Conservation (phyloP, 345 rosid species). For the Moringa oleifera region DNA sequence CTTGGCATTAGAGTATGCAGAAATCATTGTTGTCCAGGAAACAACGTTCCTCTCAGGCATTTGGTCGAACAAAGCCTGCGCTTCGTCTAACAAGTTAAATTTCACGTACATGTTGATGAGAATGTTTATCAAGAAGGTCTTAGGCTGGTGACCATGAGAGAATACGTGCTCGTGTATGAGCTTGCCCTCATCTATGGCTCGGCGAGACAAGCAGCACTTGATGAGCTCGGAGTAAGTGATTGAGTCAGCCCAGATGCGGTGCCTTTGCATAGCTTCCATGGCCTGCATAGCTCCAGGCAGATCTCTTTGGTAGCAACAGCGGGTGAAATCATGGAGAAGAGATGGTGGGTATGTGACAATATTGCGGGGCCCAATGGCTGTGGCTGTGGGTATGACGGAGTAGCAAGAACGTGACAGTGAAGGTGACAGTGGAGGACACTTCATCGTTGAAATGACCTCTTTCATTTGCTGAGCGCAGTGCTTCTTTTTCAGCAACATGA, state of each 20-base stretch:
- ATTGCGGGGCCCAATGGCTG: too few species aligned
- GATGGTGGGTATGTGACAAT: conserved; percentile 4
- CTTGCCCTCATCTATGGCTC: conserved; percentile 43
- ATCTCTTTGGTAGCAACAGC: conserved; percentile 45
- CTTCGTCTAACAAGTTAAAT: conserved; percentile 36
- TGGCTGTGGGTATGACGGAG: too few species aligned
- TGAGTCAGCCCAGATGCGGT: conserved; percentile 44
- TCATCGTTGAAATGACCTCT: too few species aligned
- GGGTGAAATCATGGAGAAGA: conserved; percentile 47
- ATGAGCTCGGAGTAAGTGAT: conserved; percentile 50
- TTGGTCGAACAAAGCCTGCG: conserved; percentile 31
- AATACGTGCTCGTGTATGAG: conserved; percentile 47
- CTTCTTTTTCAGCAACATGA: too few species aligned
- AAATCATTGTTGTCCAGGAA: conserved; percentile 76
- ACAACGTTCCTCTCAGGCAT: conserved; percentile 32
- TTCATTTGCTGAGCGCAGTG: too few species aligned
- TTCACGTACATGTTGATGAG: conserved; percentile 52
- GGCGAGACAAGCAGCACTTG: conserved; percentile 46
- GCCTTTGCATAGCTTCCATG: conserved; percentile 45
- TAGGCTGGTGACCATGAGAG: conserved; percentile 37
- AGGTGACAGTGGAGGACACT: too few species aligned
- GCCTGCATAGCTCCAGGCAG: conserved; percentile 48
- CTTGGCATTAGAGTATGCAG: conserved; percentile 42
- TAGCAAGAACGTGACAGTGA: too few species aligned
- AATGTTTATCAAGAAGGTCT: conserved; percentile 39